Percentiles rank a stretch among this genome's conserved stretches.
Evolutionary conservation across 208 protist species (phyloP).

Genomic region (Trypanosoma rangeli): DNA sequence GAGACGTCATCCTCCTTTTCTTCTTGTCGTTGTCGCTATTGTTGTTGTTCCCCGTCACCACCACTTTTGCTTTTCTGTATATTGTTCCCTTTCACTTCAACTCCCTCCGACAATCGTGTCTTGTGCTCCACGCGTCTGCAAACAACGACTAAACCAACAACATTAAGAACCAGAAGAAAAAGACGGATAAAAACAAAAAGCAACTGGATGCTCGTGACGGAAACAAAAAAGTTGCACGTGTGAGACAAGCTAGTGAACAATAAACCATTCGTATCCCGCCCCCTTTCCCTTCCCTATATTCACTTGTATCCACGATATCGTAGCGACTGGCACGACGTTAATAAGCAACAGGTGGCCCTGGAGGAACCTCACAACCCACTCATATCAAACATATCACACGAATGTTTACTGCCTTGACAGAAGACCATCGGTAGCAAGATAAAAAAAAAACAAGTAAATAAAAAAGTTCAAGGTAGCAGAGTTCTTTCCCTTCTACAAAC

Average conservation of each 20-base stretch:
- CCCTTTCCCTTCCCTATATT: neutral
- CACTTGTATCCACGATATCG: neutral
- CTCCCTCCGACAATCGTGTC: neutral
- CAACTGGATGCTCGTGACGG: neutral
- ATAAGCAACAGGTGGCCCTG: conserved; percentile 67
- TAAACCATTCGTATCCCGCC: neutral
- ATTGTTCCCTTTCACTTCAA: neutral
- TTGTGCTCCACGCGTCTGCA: neutral
- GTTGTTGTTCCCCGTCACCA: no score
- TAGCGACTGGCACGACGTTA: conserved; percentile 72
- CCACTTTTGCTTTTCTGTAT: neutral
- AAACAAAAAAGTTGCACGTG: conserved; percentile 5
- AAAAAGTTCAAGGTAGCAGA: conserved; percentile 60
- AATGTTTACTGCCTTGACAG: conserved; percentile 56
- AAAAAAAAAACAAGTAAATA: conserved; percentile 90
- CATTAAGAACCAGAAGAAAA: conserved; percentile 1
- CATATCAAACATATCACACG: conserved; percentile 82
- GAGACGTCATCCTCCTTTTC: conserved; percentile 4
- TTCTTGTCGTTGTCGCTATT: no score
- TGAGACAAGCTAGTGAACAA: neutral
- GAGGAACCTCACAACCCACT: conserved; percentile 84
- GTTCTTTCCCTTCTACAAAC: conserved; percentile 77
- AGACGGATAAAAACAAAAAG: conserved; percentile 4
- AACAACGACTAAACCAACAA: neutral
- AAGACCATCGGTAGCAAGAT: conserved; percentile 82